Evolutionary conservation across 306 rosid species (phyloP).

Genomic region (Cercis canadensis): DNA sequence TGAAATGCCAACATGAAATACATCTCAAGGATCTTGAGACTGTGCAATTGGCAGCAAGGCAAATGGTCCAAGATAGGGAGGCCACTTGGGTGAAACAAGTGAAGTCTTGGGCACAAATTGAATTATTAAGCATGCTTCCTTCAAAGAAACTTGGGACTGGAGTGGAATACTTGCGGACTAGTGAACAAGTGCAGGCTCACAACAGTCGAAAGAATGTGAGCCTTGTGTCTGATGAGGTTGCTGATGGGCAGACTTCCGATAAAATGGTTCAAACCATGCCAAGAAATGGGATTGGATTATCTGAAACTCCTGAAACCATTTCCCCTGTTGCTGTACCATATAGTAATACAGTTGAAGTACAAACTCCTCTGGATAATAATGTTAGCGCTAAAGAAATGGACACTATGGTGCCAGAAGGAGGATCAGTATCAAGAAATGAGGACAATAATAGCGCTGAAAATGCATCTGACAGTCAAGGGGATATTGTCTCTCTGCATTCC

Average conservation of each 20-base stretch:
- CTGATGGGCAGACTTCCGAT: conserved; percentile 28
- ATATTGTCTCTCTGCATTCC: conserved; percentile 27
- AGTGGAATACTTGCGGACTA: conserved; percentile 40
- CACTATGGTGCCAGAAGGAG: conserved; percentile 29
- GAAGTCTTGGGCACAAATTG: conserved; percentile 61
- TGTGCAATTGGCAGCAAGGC: conserved; percentile 44
- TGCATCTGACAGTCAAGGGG: conserved; percentile 41
- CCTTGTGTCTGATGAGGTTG: conserved; percentile 32
- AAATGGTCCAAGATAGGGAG: conserved; percentile 42
- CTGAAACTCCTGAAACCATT: conserved; percentile 35
- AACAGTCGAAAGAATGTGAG: conserved; percentile 22
- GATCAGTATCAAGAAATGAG: conserved; percentile 9
- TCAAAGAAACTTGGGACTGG: conserved; percentile 34
- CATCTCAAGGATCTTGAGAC: conserved; percentile 53
- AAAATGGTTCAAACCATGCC: conserved; percentile 25
- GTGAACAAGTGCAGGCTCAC: conserved; percentile 38
- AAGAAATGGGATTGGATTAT: conserved; percentile 21
- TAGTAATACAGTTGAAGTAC: conserved; percentile 22
- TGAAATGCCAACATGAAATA: conserved; percentile 41
- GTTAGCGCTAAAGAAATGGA: conserved; percentile 31
- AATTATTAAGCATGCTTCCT: conserved; percentile 45
- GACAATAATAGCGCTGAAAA: conserved; percentile 32
- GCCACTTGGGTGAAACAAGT: conserved; percentile 58
- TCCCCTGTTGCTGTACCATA: conserved; percentile 32
- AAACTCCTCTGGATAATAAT: conserved; percentile 24